Conservation (phyloP, 371 early-diverging fungal species). For the Neoconidiobolus thromboides region DNA sequence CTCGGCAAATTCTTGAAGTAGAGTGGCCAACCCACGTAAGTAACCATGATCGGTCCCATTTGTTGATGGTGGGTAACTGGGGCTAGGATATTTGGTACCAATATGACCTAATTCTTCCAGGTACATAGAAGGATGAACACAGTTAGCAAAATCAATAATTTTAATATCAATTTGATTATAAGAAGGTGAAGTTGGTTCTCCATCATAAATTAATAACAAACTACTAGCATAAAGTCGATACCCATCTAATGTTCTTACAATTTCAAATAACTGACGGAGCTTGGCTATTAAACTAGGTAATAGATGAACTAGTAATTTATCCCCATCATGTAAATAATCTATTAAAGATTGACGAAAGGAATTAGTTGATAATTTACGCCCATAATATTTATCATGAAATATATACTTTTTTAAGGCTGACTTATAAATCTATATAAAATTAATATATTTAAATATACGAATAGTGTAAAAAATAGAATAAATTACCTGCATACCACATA, state of each 20-base stretch:
- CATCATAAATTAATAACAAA: constrained; percentile 70
- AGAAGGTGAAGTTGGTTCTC: constrained; percentile 12
- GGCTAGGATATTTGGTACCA: background rate
- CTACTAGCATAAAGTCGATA: constrained; percentile 82
- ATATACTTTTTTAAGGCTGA: constrained; percentile 31
- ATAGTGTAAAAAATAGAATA: background rate
- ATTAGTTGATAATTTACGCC: constrained; percentile 53
- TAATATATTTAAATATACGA: background rate
- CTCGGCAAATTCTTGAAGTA: background rate
- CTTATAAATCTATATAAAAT: constrained; percentile 50
- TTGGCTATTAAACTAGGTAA: constrained; percentile 55
- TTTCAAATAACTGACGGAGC: constrained; percentile 38
- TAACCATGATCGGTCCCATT: constrained; percentile 8
- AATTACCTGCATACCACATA: constrained; percentile 90
- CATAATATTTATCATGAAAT: constrained; percentile 84
- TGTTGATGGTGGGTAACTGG: constrained; percentile 4
- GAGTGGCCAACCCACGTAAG: constrained; percentile 5
- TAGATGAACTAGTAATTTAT: constrained; percentile 35
- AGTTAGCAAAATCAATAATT: constrained; percentile 90
- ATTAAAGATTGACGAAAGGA: constrained; percentile 50
- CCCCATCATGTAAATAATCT: constrained; percentile 61
- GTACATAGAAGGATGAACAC: constrained; percentile 16
- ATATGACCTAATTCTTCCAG: background rate
- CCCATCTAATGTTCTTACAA: constrained; percentile 46
- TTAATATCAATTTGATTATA: constrained; percentile 42